Percentiles rank a stretch among this genome's conserved stretches.
Conservation (phyloP, 768 basidiomycete species). For the Podaxis carcinomalis region DNA sequence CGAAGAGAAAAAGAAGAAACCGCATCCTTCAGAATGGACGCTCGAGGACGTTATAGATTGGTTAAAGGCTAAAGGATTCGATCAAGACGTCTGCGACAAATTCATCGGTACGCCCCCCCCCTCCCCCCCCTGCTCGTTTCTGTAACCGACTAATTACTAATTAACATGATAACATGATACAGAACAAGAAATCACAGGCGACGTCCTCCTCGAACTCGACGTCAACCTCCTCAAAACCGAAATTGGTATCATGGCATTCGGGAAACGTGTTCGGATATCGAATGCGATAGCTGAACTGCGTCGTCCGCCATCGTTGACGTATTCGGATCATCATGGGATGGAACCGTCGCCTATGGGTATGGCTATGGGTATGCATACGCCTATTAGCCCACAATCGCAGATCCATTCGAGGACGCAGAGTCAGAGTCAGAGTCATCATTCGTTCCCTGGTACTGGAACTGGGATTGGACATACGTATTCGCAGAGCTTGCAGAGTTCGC, state of each 20-base stretch:
- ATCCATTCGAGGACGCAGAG: slow-evolving; percentile 38
- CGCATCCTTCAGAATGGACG: slow-evolving; percentile 70
- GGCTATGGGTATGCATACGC: slow-evolving; percentile 22
- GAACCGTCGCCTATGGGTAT: slow-evolving; percentile 8
- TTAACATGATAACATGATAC: background rate
- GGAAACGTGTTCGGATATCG: slow-evolving; percentile 89
- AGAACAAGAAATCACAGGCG: slow-evolving; percentile 99
- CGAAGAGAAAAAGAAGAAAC: slow-evolving; percentile 28
- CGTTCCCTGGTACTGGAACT: slow-evolving; percentile 27
- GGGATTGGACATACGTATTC: slow-evolving; percentile 21
- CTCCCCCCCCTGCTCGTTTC: background rate
- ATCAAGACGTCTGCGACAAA: slow-evolving; percentile 74
- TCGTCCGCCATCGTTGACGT: slow-evolving; percentile 59
- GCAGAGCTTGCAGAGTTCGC: slow-evolving; percentile 36
- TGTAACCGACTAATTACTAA: background rate
- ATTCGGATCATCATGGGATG: slow-evolving; percentile 34
- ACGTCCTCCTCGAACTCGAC: slow-evolving; percentile 93
- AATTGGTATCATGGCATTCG: slow-evolving; percentile 91
- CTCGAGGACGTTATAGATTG: slow-evolving; percentile 90
- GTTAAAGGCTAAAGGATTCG: slow-evolving; percentile 82
- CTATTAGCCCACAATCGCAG: slow-evolving; percentile 16
- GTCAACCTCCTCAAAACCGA: slow-evolving; percentile 87
- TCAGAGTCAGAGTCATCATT: slow-evolving; percentile 41
- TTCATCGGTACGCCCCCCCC: slow-evolving; percentile 66
- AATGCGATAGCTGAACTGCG: slow-evolving; percentile 90